Conservation (phyloP, 345 rosid genomes). For the Punica granatum region DNA sequence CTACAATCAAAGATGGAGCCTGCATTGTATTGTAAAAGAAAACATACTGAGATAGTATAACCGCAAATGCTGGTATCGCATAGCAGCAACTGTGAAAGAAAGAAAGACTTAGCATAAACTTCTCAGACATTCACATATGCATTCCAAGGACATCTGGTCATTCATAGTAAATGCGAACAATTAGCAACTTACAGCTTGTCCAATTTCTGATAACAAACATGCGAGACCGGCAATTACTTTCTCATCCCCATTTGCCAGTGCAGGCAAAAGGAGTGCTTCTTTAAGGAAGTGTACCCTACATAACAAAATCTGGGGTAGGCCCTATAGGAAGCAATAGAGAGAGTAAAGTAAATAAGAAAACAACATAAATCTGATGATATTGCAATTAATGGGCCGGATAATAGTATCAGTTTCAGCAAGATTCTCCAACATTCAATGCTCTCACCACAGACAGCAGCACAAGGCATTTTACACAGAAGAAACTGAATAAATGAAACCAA, state of each 20-base stretch:
- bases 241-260: constrained; percentile 63
- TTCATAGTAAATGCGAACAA: neutral
- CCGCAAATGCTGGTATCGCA: neutral
- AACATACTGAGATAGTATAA: neutral
- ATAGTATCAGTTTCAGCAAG: neutral
- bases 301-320: constrained; percentile 76
- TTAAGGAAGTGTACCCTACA: constrained; percentile 67
- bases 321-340: constrained; percentile 43
- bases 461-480: neutral
- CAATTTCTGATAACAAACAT: constrained; percentile 85
- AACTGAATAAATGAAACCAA: neutral
- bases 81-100: neutral
- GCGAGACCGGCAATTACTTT: constrained; percentile 79
- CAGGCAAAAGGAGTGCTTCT: constrained; percentile 71
- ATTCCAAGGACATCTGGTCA: neutral
- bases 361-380: neutral
- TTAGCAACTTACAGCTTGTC: constrained; percentile 76
- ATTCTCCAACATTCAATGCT: neutral
- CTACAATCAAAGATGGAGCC: constrained; percentile 87
- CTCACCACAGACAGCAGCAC: neutral
- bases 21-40: constrained; percentile 11
- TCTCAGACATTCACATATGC: neutral
- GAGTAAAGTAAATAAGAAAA: constrained; percentile 2
- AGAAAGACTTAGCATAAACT: neutral
- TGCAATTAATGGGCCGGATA: neutral